These are phyloP conservation scores for Meripilus lineatus DNA, from an alignment of 1,284 basidiomycete species.

Conservation along the genomic window DNA sequence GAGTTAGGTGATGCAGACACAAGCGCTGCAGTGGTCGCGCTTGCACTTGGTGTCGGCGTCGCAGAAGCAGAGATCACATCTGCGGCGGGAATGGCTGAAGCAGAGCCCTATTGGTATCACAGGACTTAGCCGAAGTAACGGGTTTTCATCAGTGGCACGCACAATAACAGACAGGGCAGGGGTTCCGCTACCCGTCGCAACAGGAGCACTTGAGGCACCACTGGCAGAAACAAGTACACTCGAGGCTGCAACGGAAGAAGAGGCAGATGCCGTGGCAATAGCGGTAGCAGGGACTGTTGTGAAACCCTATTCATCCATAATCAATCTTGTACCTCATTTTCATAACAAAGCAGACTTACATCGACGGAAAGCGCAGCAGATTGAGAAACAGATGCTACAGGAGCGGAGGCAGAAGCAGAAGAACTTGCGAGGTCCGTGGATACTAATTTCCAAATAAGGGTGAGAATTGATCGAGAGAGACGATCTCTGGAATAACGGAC, in stretches of 20 bases:
- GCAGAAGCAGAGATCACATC: conserved; percentile 1
- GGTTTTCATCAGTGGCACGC: neutral
- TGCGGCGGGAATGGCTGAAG: conserved; percentile 2
- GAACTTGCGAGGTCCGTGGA: conserved; percentile 6
- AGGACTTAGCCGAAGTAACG: neutral
- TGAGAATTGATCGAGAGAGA: neutral
- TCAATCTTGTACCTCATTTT: too few species aligned
- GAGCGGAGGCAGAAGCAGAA: neutral
- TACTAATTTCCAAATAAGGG: too few species aligned
- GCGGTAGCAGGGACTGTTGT: conserved; percentile 4
- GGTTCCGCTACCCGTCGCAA: neutral
- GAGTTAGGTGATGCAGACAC: conserved; percentile 9
- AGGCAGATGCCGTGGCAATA: conserved; percentile 4
- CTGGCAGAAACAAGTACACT: conserved; percentile 1
- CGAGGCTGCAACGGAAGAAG: conserved; percentile 6
- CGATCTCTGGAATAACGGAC: conserved; percentile 1
- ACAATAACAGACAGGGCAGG: too few species aligned
- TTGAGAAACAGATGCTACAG: conserved; percentile 1
- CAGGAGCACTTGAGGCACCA: neutral
- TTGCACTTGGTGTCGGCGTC: conserved; percentile 2
- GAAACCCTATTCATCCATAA: conserved; percentile 2
- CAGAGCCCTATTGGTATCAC: neutral
- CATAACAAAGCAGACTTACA: neutral
- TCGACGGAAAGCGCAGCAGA: neutral
- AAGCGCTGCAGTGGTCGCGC: conserved; percentile 3